Evolutionary conservation across 2,329 filamentous ascomycete genomes (phyloP).

Genomic region (Fusarium dlaminii): DNA sequence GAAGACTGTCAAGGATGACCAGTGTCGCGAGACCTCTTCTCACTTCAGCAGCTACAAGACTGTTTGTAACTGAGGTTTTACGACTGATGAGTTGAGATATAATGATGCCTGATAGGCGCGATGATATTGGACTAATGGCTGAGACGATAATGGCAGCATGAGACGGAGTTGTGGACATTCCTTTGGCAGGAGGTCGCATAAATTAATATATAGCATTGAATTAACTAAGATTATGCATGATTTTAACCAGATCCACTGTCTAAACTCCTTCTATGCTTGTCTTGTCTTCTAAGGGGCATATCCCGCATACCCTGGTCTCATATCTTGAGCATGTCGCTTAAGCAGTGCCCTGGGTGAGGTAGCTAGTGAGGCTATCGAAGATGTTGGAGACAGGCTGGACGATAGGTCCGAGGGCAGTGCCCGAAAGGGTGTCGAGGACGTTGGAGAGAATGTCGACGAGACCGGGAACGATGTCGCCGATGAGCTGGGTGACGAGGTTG

Average conservation of each 20-base stretch:
- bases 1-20: conserved; percentile 6
- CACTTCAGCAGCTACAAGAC: conserved; percentile 17
- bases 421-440: conserved; percentile 11
- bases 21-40: background rate
- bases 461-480: conserved; percentile 24
- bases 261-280: conserved; percentile 5
- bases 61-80: background rate
- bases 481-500: conserved; percentile 2
- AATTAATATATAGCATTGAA: conserved; percentile 1
- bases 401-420: conserved; percentile 9
- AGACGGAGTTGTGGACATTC: background rate
- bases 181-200: background rate
- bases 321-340: background rate
- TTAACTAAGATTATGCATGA: conserved; percentile 2
- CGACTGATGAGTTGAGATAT: background rate
- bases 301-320: background rate
- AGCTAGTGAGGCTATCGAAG: background rate
- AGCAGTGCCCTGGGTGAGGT: conserved; percentile 1
- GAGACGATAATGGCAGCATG: background rate
- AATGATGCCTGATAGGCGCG: background rate
- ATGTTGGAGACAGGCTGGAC: conserved; percentile 6
- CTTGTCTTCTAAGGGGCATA: background rate
- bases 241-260: conserved; percentile 6
- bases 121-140: background rate
- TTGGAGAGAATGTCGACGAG: conserved; percentile 11